A percentile compares a stretch with the other conserved stretches of the same genome.
Conservation (phyloP, 1,284 basidiomycete genomes). For the Grifola frondosa region DNA sequence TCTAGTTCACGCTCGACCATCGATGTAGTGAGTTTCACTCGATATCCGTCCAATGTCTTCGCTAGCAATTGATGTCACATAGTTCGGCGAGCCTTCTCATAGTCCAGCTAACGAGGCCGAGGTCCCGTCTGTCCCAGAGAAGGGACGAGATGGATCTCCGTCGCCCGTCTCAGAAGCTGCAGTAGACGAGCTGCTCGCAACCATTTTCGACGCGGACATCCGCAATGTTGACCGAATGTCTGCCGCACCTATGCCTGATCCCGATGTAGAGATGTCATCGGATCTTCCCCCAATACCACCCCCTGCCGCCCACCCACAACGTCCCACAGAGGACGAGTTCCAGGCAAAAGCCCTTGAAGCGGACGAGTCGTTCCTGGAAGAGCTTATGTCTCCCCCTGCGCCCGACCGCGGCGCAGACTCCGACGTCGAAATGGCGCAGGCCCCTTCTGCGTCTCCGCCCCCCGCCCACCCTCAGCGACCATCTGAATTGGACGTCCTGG, state of each 20-base stretch:
- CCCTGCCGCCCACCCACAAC: background rate
- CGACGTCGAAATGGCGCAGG: too few species aligned
- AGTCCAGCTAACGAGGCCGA: background rate
- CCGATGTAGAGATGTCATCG: background rate
- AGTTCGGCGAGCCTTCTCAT: conserved; percentile 16
- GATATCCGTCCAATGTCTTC: too few species aligned
- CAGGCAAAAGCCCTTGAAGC: too few species aligned
- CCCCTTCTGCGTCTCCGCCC: background rate
- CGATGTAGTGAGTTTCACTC: conserved; percentile 12
- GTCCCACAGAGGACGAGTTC: too few species aligned
- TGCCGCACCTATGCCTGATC: background rate
- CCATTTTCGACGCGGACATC: background rate
- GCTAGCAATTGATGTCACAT: background rate
- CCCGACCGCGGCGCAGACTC: too few species aligned
- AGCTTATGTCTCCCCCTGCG: background rate
- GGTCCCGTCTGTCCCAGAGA: background rate
- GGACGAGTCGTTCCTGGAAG: background rate
- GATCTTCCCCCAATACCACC: background rate
- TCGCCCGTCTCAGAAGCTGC: conserved; percentile 1
- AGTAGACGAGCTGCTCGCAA: conserved; percentile 6
- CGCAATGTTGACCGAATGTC: background rate
- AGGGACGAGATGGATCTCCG: background rate
- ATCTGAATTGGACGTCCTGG: conserved; percentile 7
- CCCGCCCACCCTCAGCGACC: background rate
- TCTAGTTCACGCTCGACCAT: conserved; percentile 14